Evolutionary conservation across 768 basidiomycete genomes (phyloP).

Genomic region (Mrakia frigida): DNA sequence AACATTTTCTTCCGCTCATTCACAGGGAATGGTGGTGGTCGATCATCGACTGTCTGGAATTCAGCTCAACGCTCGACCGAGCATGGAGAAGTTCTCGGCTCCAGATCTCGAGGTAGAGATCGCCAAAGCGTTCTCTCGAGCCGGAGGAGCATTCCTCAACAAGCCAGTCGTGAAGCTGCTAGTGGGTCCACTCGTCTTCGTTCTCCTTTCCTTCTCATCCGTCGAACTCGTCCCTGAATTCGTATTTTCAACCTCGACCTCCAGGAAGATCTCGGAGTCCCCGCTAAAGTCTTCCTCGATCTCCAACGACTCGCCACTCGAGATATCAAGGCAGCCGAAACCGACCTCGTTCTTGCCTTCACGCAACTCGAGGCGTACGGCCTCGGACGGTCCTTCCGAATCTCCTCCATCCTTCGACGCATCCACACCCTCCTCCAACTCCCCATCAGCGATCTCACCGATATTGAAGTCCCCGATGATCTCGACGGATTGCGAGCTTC

Average conservation of each 20-base stretch:
- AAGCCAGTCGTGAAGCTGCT: conserved; percentile 68
- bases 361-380: conserved; percentile 55
- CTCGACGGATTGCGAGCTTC: conserved; percentile 44
- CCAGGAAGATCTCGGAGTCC: conserved; percentile 59
- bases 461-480: background rate
- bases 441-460: background rate
- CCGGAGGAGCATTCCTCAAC: conserved; percentile 64
- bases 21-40: conserved; percentile 60
- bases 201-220: background rate
- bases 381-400: conserved; percentile 55
- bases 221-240: no score
- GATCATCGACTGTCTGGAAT: conserved; percentile 54
- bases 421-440: background rate
- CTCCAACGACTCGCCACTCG: conserved; percentile 57
- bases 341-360: conserved; percentile 54
- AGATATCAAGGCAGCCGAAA: conserved; percentile 56
- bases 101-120: conserved; percentile 56
- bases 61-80: conserved; percentile 21
- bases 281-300: conserved; percentile 53
- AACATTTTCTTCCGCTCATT: no score
- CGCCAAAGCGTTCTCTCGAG: conserved; percentile 59
- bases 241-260: no score
- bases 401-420: conserved; percentile 52
- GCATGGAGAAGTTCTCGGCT: conserved; percentile 48
- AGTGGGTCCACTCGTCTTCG: background rate